phyloP scores from a whole-genome alignment of 257 asterid genomes.

The Marsdenia floribunda region DNA sequence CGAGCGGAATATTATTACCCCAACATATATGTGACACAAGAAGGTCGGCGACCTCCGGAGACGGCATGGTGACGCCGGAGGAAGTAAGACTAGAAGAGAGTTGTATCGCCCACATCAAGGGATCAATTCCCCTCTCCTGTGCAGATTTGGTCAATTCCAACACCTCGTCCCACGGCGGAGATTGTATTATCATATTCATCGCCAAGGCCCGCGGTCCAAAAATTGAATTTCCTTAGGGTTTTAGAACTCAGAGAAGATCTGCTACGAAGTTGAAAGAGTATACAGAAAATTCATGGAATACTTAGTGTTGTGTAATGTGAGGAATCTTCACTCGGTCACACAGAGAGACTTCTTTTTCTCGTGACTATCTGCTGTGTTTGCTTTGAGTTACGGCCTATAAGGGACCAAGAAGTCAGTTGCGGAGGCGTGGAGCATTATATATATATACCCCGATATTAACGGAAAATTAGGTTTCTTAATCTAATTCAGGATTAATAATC shows the following conservation, averaged over 20 bases:
- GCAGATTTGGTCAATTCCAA: constrained; percentile 70
- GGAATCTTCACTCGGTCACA: not conserved
- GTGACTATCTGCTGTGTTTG: not conserved
- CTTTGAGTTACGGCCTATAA: not conserved
- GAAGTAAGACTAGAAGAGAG: constrained; percentile 58
- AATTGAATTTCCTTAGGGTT: not conserved
- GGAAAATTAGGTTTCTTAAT: not conserved
- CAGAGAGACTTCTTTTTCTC: not conserved
- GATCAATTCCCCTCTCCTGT: constrained; percentile 71
- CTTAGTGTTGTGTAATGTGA: not conserved
- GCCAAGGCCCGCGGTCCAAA: constrained; percentile 24
- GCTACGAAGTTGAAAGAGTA: not conserved
- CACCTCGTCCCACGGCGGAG: constrained; percentile 46
- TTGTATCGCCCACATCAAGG: constrained; percentile 73
- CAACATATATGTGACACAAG: constrained; percentile 88
- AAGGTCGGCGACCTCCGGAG: constrained; percentile 62
- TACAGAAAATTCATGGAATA: not conserved
- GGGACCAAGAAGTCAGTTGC: not conserved
- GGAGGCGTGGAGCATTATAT: not conserved
- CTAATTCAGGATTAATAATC: not conserved
- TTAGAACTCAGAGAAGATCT: constrained; percentile 5
- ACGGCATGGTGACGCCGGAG: constrained; percentile 68
- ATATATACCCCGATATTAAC: not conserved
- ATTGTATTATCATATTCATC: constrained; percentile 16
- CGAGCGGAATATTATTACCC: constrained; percentile 63